These are phyloP conservation scores for Citrus trifoliata DNA, from an alignment of 345 rosid genomes.

Conservation along the genomic window DNA sequence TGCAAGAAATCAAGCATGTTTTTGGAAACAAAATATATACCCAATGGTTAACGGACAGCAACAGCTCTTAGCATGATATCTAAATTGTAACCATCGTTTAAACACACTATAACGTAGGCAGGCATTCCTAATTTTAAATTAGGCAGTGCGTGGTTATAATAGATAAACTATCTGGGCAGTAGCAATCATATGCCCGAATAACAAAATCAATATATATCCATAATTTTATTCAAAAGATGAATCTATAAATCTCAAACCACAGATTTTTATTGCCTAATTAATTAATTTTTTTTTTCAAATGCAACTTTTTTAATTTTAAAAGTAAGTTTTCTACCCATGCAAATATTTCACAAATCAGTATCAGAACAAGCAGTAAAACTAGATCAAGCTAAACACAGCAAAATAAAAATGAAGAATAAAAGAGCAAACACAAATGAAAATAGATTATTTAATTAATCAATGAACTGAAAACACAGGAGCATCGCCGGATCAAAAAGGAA, in stretches of 20 bases:
- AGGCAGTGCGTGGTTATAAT: neutral
- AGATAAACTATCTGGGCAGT: neutral
- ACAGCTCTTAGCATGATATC: neutral
- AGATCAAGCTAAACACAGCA: neutral
- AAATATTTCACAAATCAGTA: neutral
- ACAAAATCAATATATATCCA: no score
- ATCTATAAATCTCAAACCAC: neutral
- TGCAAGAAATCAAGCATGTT: neutral
- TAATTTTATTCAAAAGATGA: neutral
- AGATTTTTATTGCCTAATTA: neutral
- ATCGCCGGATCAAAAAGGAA: constrained; percentile 1
- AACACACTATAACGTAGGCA: neutral
- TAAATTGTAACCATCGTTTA: neutral
- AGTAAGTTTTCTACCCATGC: neutral
- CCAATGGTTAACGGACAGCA: neutral
- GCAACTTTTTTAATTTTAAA: neutral
- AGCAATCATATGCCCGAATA: neutral
- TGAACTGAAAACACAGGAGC: neutral
- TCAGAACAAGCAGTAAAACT: neutral
- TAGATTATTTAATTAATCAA: neutral
- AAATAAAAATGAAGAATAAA: neutral
- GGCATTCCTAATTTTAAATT: neutral
- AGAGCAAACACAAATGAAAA: neutral
- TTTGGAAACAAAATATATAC: neutral
- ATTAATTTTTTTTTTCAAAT: neutral